Percentiles rank a stretch among this genome's conserved stretches.
These are phyloP conservation scores for Nothophoma quercina DNA, from an alignment of 2,329 filamentous ascomycete species.

Conservation along the genomic window DNA sequence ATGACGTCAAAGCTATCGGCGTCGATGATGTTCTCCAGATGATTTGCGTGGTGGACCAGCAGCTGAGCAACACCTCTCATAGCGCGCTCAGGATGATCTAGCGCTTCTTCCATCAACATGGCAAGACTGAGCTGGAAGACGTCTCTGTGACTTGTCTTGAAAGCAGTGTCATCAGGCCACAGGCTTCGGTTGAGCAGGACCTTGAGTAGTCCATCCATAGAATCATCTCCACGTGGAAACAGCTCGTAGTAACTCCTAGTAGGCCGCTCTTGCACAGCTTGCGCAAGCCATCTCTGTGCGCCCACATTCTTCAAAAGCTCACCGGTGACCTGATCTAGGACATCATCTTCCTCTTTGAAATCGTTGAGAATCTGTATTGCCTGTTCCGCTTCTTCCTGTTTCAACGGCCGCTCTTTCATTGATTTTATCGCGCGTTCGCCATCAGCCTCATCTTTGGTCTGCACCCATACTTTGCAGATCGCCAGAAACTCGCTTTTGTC, in stretches of 20 bases:
- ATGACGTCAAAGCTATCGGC: constrained; percentile 82
- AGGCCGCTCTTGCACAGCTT: constrained; percentile 47
- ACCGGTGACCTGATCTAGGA: constrained; percentile 52
- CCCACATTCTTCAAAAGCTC: constrained; percentile 45
- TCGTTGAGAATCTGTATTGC: constrained; percentile 54
- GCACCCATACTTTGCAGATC: constrained; percentile 48
- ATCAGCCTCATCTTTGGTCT: constrained; percentile 47
- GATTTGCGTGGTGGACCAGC: constrained; percentile 61
- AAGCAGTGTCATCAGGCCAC: constrained; percentile 54
- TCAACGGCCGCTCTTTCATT: constrained; percentile 41
- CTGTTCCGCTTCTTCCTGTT: constrained; percentile 48
- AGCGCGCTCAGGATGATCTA: constrained; percentile 71
- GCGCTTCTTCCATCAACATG: constrained; percentile 87
- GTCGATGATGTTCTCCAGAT: constrained; percentile 70
- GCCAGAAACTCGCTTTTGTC: constrained; percentile 43
- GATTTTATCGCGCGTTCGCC: constrained; percentile 50
- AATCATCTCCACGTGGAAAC: constrained; percentile 56
- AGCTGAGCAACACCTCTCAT: constrained; percentile 68
- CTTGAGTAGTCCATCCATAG: constrained; percentile 53
- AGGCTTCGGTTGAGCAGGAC: constrained; percentile 52
- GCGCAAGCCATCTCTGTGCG: constrained; percentile 52
- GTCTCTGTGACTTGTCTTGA: constrained; percentile 60
- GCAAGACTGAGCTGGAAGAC: constrained; percentile 81
- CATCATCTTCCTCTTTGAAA: constrained; percentile 51
- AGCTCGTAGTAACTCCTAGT: constrained; percentile 55